Percentiles rank a stretch among this genome's conserved stretches.
Evolutionary conservation across 495 filamentous ascomycete species (phyloP).

Genomic region (Haplographium delicatum): DNA sequence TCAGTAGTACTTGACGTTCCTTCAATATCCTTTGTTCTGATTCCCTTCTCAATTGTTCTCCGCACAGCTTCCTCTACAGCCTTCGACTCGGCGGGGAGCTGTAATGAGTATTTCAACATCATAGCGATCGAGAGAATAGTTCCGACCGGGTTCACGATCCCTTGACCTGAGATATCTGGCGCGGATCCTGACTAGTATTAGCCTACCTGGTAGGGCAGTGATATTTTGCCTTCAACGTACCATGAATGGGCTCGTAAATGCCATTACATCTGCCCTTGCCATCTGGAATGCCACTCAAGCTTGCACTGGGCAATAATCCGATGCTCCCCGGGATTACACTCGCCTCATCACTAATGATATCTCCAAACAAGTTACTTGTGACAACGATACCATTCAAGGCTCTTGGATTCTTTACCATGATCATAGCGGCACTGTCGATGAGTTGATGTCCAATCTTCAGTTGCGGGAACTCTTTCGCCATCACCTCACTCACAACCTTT

Average conservation of each 20-base stretch:
- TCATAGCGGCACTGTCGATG: conserved; percentile 93
- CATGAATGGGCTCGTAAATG: conserved; percentile 98
- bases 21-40: conserved; percentile 75
- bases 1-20: conserved; percentile 67
- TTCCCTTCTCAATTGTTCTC: conserved; percentile 65
- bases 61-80: conserved; percentile 78
- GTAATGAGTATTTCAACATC: conserved; percentile 88
- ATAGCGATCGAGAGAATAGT: conserved; percentile 85
- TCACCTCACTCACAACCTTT: conserved; percentile 76
- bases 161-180: conserved; percentile 77
- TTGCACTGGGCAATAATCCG: conserved; percentile 85
- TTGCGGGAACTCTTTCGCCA: conserved; percentile 82
- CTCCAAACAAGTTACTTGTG: conserved; percentile 92
- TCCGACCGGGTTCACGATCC: conserved; percentile 81
- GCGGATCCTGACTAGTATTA: conserved; percentile 46
- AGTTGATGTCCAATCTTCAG: conserved; percentile 83
- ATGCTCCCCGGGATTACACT: conserved; percentile 92
- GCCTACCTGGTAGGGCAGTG: neutral
- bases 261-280: conserved; percentile 67
- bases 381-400: conserved; percentile 89
- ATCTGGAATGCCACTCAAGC: conserved; percentile 81
- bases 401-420: conserved; percentile 93
- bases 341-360: conserved; percentile 96
- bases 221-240: conserved; percentile 39
- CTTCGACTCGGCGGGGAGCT: conserved; percentile 64